A percentile compares a stretch with the other conserved stretches of the same genome.
Conservation (phyloP, 2,329 filamentous ascomycete genomes). For the Anthostomella pinea region DNA sequence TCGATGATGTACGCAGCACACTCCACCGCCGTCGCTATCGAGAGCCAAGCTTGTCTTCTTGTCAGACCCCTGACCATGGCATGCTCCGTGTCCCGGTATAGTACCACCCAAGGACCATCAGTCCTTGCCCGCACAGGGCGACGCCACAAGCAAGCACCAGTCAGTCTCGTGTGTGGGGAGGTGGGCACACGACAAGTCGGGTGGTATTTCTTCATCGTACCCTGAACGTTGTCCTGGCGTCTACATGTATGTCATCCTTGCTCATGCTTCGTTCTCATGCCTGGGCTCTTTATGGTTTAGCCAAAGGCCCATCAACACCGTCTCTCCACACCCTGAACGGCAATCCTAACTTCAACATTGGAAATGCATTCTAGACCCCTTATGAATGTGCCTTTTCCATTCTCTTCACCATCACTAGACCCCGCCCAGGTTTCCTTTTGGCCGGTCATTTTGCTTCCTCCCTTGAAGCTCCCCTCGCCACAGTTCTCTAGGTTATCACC, state of each 20-base stretch:
- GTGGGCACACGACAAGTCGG: slow-evolving; percentile 22
- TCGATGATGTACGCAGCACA: too few relatives aligned
- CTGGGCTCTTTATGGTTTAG: slow-evolving; percentile 39
- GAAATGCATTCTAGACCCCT: slow-evolving; percentile 31
- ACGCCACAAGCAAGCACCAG: slow-evolving; percentile 29
- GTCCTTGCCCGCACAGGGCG: slow-evolving; percentile 20
- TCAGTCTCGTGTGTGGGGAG: slow-evolving; percentile 25
- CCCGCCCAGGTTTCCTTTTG: too few relatives aligned
- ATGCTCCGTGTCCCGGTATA: slow-evolving; percentile 22
- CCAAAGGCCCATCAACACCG: slow-evolving; percentile 33
- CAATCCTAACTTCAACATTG: slow-evolving; percentile 31
- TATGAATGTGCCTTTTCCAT: slow-evolving; percentile 21
- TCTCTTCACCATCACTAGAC: slow-evolving; percentile 12
- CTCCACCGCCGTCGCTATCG: slow-evolving; percentile 12
- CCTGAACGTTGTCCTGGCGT: slow-evolving; percentile 30
- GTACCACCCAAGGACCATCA: slow-evolving; percentile 22
- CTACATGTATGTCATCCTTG: slow-evolving; percentile 36
- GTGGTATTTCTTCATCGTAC: slow-evolving; percentile 21
- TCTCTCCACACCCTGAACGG: slow-evolving; percentile 33
- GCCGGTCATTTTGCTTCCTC: too few relatives aligned
- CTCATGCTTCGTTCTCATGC: slow-evolving; percentile 38
- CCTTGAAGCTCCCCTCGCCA: too few relatives aligned
- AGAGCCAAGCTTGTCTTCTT: slow-evolving; percentile 8
- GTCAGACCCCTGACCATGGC: slow-evolving; percentile 32
- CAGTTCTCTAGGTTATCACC: too few relatives aligned